Conservation (phyloP, 352 stramenopile genomes). For the Phytophthora citricola region DNA sequence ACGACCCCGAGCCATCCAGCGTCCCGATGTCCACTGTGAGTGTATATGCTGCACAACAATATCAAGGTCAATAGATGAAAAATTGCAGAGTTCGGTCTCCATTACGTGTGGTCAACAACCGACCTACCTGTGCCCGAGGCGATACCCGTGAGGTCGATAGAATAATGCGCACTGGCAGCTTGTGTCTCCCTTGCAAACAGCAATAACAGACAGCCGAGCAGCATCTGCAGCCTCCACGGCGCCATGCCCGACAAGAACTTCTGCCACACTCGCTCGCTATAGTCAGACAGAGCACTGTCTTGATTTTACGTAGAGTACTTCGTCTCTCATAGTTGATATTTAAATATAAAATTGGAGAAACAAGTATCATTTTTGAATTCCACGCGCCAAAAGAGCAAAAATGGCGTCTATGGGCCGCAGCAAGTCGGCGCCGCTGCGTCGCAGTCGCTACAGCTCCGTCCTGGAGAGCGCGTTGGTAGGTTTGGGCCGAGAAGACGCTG, state of each 20-base stretch:
- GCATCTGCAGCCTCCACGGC: constrained; percentile 11
- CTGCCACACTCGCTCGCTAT: not conserved
- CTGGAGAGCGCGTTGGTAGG: constrained; percentile 42
- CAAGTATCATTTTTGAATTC: constrained; percentile 9
- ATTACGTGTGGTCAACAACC: constrained; percentile 14
- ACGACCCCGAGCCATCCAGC: constrained; percentile 27
- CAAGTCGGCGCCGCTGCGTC: constrained; percentile 24
- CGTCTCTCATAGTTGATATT: no score
- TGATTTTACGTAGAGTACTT: not conserved
- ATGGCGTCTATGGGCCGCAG: constrained; percentile 16
- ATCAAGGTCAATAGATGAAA: not conserved
- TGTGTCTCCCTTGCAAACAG: constrained; percentile 8
- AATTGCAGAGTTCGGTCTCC: constrained; percentile 5
- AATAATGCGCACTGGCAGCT: constrained; percentile 43
- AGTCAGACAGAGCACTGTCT: constrained; percentile 24
- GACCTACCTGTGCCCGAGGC: constrained; percentile 46
- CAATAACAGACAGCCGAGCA: constrained; percentile 35
- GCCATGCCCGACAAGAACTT: constrained; percentile 24
- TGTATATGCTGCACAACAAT: constrained; percentile 40
- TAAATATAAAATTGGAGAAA: no score
- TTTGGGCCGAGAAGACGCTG: constrained; percentile 35
- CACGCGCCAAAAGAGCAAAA: not conserved
- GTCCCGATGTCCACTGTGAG: constrained; percentile 46
- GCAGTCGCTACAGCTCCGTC: constrained; percentile 37
- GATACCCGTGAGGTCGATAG: constrained; percentile 52